Conservation (phyloP, 345 rosid genomes). For the Eucalyptus sp. region DNA sequence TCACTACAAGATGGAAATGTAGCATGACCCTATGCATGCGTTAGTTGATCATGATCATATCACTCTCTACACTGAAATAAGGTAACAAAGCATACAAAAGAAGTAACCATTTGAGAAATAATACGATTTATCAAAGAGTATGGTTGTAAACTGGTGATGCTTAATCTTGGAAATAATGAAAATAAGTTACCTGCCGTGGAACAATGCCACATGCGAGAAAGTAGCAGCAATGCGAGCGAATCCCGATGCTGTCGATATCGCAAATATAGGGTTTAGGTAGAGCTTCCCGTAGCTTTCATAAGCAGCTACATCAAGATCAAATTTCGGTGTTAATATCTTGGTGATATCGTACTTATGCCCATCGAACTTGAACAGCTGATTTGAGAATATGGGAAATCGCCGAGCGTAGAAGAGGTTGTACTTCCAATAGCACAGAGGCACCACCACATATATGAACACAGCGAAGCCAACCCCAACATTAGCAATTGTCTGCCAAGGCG, state of each 20-base stretch:
- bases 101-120: neutral
- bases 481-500: slow-evolving; percentile 80
- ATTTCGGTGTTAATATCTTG: slow-evolving; percentile 61
- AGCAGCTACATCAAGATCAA: slow-evolving; percentile 50
- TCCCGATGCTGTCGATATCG: slow-evolving; percentile 80
- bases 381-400: slow-evolving; percentile 84
- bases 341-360: slow-evolving; percentile 79
- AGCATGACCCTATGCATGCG: neutral
- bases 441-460: slow-evolving; percentile 72
- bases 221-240: slow-evolving; percentile 88
- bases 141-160: neutral
- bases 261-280: slow-evolving; percentile 91
- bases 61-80: neutral
- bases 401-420: slow-evolving; percentile 66
- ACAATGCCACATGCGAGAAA: slow-evolving; percentile 81
- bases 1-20: slow-evolving; percentile 25
- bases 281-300: slow-evolving; percentile 75
- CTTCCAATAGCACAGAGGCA: slow-evolving; percentile 90
- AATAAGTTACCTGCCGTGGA: slow-evolving; percentile 61
- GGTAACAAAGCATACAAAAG: neutral
- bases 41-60: neutral
- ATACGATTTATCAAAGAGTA: neutral
- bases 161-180: neutral
- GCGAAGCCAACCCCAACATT: slow-evolving; percentile 78
- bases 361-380: slow-evolving; percentile 51